A percentile compares a stretch with the other conserved stretches of the same genome.
phyloP scores from a whole-genome alignment of 2,329 filamentous ascomycete species.

The Neonectria ditissima region DNA sequence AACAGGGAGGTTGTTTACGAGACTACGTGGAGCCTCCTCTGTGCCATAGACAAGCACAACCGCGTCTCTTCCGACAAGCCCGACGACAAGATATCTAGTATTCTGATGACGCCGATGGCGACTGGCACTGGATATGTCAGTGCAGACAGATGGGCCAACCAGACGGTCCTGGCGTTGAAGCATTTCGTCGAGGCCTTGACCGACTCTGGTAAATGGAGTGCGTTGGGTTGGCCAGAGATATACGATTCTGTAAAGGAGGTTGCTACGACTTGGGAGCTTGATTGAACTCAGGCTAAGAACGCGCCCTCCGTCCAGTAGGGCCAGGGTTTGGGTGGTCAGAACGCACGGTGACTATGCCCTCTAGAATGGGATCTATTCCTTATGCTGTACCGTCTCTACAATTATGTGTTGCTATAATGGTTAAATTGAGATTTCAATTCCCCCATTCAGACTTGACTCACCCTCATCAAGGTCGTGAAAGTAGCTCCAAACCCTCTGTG shows the following conservation, averaged over 20 bases:
- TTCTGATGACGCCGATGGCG: conserved; percentile 65
- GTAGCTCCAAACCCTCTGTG: too few relatives aligned
- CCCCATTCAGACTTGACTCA: too few relatives aligned
- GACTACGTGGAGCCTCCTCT: conserved; percentile 63
- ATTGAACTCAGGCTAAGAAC: too few relatives aligned
- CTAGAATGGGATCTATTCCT: too few relatives aligned
- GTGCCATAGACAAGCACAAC: conserved; percentile 61
- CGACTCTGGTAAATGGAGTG: conserved; percentile 56
- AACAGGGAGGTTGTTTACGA: conserved; percentile 65
- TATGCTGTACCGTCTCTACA: too few relatives aligned
- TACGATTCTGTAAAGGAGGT: conserved; percentile 3
- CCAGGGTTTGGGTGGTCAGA: too few relatives aligned
- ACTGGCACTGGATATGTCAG: conserved; percentile 60
- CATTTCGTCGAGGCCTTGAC: conserved; percentile 61
- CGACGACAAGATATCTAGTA: conserved; percentile 50
- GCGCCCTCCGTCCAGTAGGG: too few relatives aligned
- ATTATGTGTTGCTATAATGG: too few relatives aligned
- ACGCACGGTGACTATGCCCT: too few relatives aligned
- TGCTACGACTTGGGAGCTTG: conserved; percentile 5
- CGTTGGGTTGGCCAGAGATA: conserved; percentile 50
- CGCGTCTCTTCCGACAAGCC: conserved; percentile 27
- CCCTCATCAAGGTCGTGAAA: too few relatives aligned
- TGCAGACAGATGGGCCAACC: conserved; percentile 61
- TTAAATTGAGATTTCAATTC: too few relatives aligned
- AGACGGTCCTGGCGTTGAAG: conserved; percentile 62